A percentile compares a stretch with the other conserved stretches of the same genome.
Conservation (phyloP, 2,329 filamentous ascomycete genomes). For the Microsporum audouinii region DNA sequence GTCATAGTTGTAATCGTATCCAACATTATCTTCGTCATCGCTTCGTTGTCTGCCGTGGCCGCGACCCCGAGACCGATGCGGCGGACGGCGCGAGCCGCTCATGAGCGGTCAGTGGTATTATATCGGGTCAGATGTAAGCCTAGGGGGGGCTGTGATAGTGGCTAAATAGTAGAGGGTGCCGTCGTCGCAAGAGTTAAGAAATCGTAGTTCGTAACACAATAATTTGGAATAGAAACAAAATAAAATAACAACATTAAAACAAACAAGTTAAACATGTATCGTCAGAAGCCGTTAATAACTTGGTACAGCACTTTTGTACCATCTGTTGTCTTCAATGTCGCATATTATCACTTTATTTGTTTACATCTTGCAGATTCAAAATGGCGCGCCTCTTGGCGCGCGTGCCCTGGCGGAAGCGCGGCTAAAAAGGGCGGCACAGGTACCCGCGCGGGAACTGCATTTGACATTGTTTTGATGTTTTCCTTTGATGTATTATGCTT, state of each 20-base stretch:
- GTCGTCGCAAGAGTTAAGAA: not conserved
- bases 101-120: not conserved
- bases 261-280: not conserved
- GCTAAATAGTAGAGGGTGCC: not conserved
- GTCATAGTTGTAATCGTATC: slow-evolving; percentile 9
- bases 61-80: slow-evolving; percentile 12
- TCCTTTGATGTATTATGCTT: no score
- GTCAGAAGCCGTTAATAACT: not conserved
- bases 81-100: slow-evolving; percentile 10
- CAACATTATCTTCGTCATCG: slow-evolving; percentile 1
- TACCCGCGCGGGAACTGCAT: not conserved
- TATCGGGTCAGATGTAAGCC: not conserved
- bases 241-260: not conserved
- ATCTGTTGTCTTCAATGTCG: no score
- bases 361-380: not conserved
- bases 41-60: not conserved
- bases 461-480: no score
- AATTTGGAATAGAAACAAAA: not conserved
- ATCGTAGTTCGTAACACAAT: not conserved
- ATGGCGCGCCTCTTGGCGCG: not conserved
- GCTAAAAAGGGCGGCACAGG: not conserved
- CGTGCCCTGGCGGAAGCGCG: not conserved
- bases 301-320: no score
- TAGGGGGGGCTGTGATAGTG: not conserved
- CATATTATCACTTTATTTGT: not conserved